Base-by-base conservation (phyloP, 192 early-diverging fungal genomes). In the Coemansia sp. region DNA sequence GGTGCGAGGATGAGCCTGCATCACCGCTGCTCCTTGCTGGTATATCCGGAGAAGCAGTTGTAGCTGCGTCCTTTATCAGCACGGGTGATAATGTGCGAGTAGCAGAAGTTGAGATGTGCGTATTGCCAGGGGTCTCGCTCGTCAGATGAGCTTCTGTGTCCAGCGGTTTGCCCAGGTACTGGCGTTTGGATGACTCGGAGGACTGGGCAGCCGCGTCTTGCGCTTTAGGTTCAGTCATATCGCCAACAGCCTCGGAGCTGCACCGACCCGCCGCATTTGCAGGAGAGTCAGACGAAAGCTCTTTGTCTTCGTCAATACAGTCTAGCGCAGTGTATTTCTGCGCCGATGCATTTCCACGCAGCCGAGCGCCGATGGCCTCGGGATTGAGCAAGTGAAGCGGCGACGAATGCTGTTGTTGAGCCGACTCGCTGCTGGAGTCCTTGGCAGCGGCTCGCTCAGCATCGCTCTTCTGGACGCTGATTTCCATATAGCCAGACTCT, bases 401-500 rank as follows among this genome's bases (percentile, higher is more conserved):
- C 28, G 49, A 49, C 31, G 47, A 36, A 19, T 38, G 34, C 15
- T 62, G 60, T 11, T 38, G 17, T 20, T 62, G 49, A 4, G 57
- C 10, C 40, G 57, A 4, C 17, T 15, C 38, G 26, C 22, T 4
- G 4, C 25, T 22, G 12, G 12, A 14, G 22, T 10, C 23, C 17
- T 36, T 40, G 31, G 49, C 49, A 37, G 14, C 1, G 28, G 46
- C 19, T 21, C 34, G 49, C 5, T n/a, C 34, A 12, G 11, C 26
- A 50, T 25, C 34, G 36, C 58, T 47, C 5, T 62, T 58, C 26
- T 66, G 64, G 5, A 76, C 68, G 14, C 56, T 71, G 19, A 76
- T 76, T 44, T 76, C 74, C 74, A 76, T 76, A 28, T 71, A 76
- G 9, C 74, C 74, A 19, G 64, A 31, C 34, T 76, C 74, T 19